Base-by-base conservation (phyloP, 148 eudicot genomes). In the Tetragonia tetragonoides region DNA sequence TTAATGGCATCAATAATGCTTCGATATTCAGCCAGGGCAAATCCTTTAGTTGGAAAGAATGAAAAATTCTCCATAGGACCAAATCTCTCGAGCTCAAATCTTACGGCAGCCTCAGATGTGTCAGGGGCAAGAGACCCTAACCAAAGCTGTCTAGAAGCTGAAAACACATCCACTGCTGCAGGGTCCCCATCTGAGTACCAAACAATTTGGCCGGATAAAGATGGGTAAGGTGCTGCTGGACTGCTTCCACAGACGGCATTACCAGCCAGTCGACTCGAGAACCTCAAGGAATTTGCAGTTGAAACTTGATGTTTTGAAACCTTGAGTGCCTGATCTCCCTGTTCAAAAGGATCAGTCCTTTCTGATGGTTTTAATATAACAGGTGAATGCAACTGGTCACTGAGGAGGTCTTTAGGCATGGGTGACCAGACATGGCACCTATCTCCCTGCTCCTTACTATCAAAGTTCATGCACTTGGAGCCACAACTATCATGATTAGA, bases 151-250 rank as follows among this genome's bases (percentile, higher is more conserved):
- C 83, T 87, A 38, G 98, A 89, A 88, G 99, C 99, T 62, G 92
- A 85, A 82, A 87, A 90, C 40, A 96, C 87, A 81, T 91, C 97
- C 92, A 89, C 81, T 6, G 93, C 89, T 59, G 87, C 89, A 69
- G 93, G 90, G 72, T 96, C 97, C 82, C 98, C 99, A 88, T 96
- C 99, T 72, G 90, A 87, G 72, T 86, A 84, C 89, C 91, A 90
- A 67, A 78, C 71, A 61, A 79, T 77, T 61, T 90, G 91, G 81
- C 73, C 81, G 49, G 78, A 75, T 44, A 73, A 10, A 81, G 86
- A 74, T 75, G 87, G 75, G 63, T 74, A 73, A 75, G 83, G 76
- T 21, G 54, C 73, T 8, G 84, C 76, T 65, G 78, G 16, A 66
- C 81, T 86, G 74, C 81, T 83, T 72, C 79, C 86, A 21, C 86